Evolutionary conservation across 2,329 filamentous ascomycete genomes (phyloP).

Genomic region (Periconia sp.): DNA sequence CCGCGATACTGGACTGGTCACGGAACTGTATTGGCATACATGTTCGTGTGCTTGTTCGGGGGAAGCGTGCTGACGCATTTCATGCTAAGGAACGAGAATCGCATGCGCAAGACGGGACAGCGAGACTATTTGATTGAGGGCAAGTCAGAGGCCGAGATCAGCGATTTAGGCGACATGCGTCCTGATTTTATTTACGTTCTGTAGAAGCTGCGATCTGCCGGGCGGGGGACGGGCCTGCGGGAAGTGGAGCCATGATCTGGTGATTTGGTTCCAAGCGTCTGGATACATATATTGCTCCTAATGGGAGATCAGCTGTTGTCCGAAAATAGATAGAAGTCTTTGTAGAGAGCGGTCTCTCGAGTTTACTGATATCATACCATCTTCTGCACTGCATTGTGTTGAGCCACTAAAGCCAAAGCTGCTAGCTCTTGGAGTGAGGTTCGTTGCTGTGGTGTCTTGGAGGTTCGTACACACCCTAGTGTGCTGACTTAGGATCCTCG

Average conservation of each 20-base stretch:
- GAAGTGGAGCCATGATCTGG: background rate
- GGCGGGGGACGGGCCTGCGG: background rate
- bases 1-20: conserved; percentile 78
- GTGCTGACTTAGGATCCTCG: background rate
- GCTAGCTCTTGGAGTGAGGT: background rate
- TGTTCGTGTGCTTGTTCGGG: conserved; percentile 72
- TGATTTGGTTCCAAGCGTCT: background rate
- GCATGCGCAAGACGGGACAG: conserved; percentile 66
- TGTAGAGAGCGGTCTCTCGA: background rate
- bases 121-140: conserved; percentile 72
- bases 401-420: background rate
- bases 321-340: background rate
- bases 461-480: background rate
- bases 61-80: conserved; percentile 71
- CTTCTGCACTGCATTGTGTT: too few relatives aligned
- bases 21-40: conserved; percentile 74
- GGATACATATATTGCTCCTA: conserved; percentile 1
- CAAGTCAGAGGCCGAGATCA: conserved; percentile 67
- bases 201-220: conserved; percentile 33
- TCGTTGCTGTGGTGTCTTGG: background rate
- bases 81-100: conserved; percentile 72
- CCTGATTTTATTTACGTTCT: conserved; percentile 74
- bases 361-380: too few relatives aligned
- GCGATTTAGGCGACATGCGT: conserved; percentile 70
- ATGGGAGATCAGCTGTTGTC: background rate